Conservation (phyloP, 306 rosid genomes). For the Quercus mongolica region DNA sequence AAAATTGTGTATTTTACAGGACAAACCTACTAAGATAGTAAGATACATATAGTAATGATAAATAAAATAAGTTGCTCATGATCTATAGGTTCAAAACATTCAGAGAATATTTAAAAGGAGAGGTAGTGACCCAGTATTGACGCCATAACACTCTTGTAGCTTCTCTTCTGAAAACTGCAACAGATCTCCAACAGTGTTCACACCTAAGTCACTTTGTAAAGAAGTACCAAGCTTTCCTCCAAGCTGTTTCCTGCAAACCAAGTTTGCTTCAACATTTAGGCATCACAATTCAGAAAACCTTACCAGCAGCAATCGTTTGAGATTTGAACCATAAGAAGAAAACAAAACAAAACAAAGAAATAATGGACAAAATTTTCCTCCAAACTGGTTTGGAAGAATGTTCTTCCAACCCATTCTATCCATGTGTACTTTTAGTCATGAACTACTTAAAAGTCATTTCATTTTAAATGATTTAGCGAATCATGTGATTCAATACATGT, state of each 20-base stretch:
- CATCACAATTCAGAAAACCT: slow-evolving; percentile 1
- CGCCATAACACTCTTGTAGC: slow-evolving; percentile 80
- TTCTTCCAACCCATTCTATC: too few species aligned
- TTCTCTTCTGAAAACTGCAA: slow-evolving; percentile 80
- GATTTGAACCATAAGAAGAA: slow-evolving; percentile 7
- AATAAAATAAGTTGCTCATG: background rate
- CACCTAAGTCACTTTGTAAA: slow-evolving; percentile 75
- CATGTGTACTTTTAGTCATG: too few species aligned
- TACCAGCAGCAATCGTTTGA: background rate
- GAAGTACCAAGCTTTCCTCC: slow-evolving; percentile 97
- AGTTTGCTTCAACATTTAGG: slow-evolving; percentile 15
- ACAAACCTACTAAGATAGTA: background rate
- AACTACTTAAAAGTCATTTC: too few species aligned
- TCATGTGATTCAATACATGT: too few species aligned
- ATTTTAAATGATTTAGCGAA: too few species aligned
- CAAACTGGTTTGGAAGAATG: too few species aligned
- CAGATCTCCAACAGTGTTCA: slow-evolving; percentile 78
- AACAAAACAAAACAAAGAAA: background rate
- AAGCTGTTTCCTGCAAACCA: slow-evolving; percentile 83
- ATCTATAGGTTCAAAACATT: background rate
- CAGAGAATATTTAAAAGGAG: slow-evolving; percentile 16
- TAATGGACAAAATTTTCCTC: background rate
- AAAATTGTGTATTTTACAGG: background rate
- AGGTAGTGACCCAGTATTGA: slow-evolving; percentile 73
- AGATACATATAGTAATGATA: background rate